Base-by-base conservation (phyloP, 1,139 yeast species). In the Zygoascus meyerae region DNA sequence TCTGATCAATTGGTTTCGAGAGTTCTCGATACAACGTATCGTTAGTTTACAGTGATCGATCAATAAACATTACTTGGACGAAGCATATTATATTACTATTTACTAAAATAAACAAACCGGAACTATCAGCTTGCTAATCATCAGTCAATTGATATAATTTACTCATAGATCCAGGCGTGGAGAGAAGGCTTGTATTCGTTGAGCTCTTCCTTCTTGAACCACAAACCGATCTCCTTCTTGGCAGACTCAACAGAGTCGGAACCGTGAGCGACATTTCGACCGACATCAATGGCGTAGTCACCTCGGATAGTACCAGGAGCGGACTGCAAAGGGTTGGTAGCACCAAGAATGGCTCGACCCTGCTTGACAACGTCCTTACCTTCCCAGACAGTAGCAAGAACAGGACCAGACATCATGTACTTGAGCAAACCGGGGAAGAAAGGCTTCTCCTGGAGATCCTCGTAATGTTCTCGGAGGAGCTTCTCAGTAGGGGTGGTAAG, bases 231-330 rank as follows among this genome's bases (percentile, higher is more conserved):
- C 80, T 94, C 99, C 79, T 86, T 86, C 72, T 87, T 75, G 67
- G 99, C 99, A 62, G 84, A 77, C 77, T 90, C 98, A 67, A 94
- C 98, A 58, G 97, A 87, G 81, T 94, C 99, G 60, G 97, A 90
- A 72, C 98, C 99, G 81, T 94, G 99, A 71, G 86, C 79, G 65
- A 92, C 96, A 81, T 94, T 94, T 84, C 99, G 89, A 72, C 99
- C 98, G 81, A 87, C 87, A 75, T 94, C 98, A 65, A 70, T 62
- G 59, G 72, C 72, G 59, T 55, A 70, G 77, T 92, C 97, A 71
- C 96, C 97, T 79, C 99, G 89, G 81, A 94, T 92, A 75, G 99
- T 92, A 73, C 98, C 99, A 73, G 97, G 97, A 61, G 95, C 92
- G 63, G 96, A 86, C 65, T 78, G 81, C 70, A 85, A 80, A 70